Evolutionary conservation across 2,329 filamentous ascomycete genomes (phyloP).

Genomic region (Aspergillus oerlinghausenensis): DNA sequence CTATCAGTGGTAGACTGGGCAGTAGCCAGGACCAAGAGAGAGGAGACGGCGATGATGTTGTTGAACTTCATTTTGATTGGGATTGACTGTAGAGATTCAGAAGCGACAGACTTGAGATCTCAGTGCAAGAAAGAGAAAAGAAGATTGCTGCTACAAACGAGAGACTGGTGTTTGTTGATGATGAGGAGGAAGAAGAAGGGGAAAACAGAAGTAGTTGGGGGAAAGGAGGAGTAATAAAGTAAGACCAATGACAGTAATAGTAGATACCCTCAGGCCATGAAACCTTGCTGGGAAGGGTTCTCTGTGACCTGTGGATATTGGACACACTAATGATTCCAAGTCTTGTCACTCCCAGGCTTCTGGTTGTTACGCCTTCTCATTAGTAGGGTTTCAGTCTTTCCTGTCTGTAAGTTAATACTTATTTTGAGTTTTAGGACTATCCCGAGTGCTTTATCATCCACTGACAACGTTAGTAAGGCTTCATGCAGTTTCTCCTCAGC

Average conservation of each 20-base stretch:
- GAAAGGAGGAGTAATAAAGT: constrained; percentile 6
- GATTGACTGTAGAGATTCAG: background rate
- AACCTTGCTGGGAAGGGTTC: background rate
- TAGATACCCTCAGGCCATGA: background rate
- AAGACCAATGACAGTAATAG: background rate
- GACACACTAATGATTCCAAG: background rate
- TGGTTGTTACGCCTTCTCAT: constrained; percentile 11
- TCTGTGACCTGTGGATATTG: background rate
- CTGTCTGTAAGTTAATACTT: background rate
- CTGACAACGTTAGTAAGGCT: background rate
- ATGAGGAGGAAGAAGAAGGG: constrained; percentile 5
- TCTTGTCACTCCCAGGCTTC: background rate
- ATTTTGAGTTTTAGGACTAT: background rate
- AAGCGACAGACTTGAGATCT: constrained; percentile 11
- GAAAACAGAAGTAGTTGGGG: constrained; percentile 3
- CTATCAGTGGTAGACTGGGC: constrained; percentile 34
- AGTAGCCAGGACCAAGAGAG: constrained; percentile 42
- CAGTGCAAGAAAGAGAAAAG: constrained; percentile 2
- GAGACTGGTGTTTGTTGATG: constrained; percentile 5
- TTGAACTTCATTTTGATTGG: constrained; percentile 38
- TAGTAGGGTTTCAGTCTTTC: constrained; percentile 17
- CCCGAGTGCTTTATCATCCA: background rate
- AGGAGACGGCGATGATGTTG: constrained; percentile 38
- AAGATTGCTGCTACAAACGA: constrained; percentile 4
- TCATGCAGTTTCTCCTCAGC: background rate